Conservation (phyloP, 768 basidiomycete genomes). For the Rossbeevera mucosa region DNA sequence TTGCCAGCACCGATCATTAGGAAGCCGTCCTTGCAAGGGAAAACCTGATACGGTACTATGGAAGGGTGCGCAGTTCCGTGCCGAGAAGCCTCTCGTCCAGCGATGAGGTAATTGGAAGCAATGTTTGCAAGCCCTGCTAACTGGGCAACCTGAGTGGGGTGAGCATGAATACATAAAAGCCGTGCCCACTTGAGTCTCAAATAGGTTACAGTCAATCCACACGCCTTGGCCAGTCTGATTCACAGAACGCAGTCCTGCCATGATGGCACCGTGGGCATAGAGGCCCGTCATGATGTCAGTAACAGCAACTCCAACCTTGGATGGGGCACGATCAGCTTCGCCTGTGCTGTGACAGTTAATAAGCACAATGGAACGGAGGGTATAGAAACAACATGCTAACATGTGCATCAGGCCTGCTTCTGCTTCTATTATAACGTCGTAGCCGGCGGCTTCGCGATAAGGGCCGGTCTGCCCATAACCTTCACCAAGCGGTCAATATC, state of each 20-base stretch:
- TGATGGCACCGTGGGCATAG: conserved; percentile 88
- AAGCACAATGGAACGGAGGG: conserved; percentile 4
- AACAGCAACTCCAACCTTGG: conserved; percentile 93
- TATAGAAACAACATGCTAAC: conserved; percentile 39
- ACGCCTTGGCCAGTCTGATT: conserved; percentile 82
- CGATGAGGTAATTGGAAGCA: conserved; percentile 88
- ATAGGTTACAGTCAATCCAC: conserved; percentile 90
- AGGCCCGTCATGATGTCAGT: conserved; percentile 87
- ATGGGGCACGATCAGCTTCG: conserved; percentile 78
- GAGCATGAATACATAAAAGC: background rate
- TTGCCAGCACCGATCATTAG: conserved; percentile 95
- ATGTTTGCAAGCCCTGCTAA: conserved; percentile 90
- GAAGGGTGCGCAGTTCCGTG: conserved; percentile 94
- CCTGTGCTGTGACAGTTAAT: conserved; percentile 58
- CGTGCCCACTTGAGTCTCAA: conserved; percentile 74
- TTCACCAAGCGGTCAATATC: conserved; percentile 19
- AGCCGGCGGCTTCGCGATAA: conserved; percentile 76
- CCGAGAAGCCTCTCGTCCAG: conserved; percentile 74
- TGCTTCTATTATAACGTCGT: conserved; percentile 82
- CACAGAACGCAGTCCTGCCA: conserved; percentile 83
- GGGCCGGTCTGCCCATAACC: conserved; percentile 90
- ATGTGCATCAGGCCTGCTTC: conserved; percentile 96
- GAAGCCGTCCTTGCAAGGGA: conserved; percentile 81
- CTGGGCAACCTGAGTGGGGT: conserved; percentile 35
- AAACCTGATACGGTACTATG: conserved; percentile 90